Percentiles rank a stretch among this genome's conserved stretches.
Conservation (phyloP, 1,284 basidiomycete genomes). For the Ustilago shanxiensis region DNA sequence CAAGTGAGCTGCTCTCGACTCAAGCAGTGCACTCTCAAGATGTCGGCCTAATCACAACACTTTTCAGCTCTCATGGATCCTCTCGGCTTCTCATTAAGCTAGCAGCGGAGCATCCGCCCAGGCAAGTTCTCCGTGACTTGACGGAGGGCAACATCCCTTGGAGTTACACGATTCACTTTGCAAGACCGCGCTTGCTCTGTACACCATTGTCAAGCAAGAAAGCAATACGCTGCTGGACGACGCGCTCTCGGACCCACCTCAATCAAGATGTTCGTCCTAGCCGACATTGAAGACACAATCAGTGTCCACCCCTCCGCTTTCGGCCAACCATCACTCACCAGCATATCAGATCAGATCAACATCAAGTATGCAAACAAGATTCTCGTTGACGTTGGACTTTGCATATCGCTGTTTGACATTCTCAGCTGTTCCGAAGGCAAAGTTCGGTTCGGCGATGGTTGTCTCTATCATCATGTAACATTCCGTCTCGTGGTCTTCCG, state of each 20-base stretch:
- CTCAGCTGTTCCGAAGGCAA: slow-evolving; percentile 88
- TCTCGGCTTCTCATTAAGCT: not conserved
- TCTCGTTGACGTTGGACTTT: slow-evolving; percentile 90
- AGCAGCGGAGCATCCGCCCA: not conserved
- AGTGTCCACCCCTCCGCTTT: slow-evolving; percentile 83
- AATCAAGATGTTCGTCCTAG: slow-evolving; percentile 58
- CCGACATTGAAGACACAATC: slow-evolving; percentile 77
- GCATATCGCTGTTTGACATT: slow-evolving; percentile 88
- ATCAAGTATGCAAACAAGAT: slow-evolving; percentile 94
- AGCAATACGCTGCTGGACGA: too few relatives aligned
- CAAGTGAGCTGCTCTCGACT: not conserved
- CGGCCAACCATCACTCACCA: slow-evolving; percentile 78
- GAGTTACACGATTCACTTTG: too few relatives aligned
- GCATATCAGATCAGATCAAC: slow-evolving; percentile 83
- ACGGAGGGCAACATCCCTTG: not conserved
- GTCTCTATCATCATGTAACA: slow-evolving; percentile 93
- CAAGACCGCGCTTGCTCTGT: too few relatives aligned
- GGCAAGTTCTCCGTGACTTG: not conserved
- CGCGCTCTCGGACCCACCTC: too few relatives aligned
- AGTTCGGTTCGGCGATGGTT: slow-evolving; percentile 93
- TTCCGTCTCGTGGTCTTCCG: slow-evolving; percentile 91
- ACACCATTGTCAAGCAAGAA: too few relatives aligned
- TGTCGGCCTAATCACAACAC: slow-evolving; percentile 13
- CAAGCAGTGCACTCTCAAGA: not conserved
- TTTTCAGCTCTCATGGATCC: not conserved